Evolutionary conservation across 1,139 yeast genomes (phyloP), one percentile per base, ranked within the genome.

Genomic region (Suhomyces wounanorum): DNA sequence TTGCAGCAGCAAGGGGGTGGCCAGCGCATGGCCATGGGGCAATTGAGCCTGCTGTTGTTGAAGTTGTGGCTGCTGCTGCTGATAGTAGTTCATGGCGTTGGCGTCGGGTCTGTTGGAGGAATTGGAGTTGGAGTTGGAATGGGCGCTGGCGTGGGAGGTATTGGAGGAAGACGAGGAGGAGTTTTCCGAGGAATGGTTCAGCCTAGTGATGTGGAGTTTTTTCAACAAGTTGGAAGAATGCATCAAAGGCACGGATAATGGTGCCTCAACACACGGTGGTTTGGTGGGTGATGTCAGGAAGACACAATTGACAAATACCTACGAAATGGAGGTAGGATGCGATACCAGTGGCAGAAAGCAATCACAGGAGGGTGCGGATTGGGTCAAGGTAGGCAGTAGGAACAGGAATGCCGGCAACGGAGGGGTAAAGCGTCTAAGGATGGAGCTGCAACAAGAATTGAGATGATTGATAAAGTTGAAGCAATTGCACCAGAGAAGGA

Each of bases 161-260:
- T 21, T 21, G 23, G 23, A 21, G 23, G 23, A 28, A 28, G 31
- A 10, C 31, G 31, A 33, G 18, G 37, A 33, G 37, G 37, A 13
- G 33, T n/a, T 30, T 23, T 48, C 47, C 43, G 44, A 33, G 44
- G 51, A 51, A 41, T 59, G 57, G 50, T 53, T 47, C 55, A 51
- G 59, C 52, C 60, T 59, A 39, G 64, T 53, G 43, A 64, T 59
- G 45, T 64, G 68, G 47, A 64, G 67, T 55, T 63, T 64, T 49
- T 59, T 62, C 48, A 64, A 59, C 39, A 64, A 49, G 45, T 55
- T 59, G 52, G 65, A 61, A 7, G 66, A 53, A 51, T 62, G 62
- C 66, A 63, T 64, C 50, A 47, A 40, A 16, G 42, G 21, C 37
- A 33, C 21, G 42, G 33, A 14, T 17, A 9, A 13, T 25, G 33